Evolutionary conservation across 2,329 filamentous ascomycete species (phyloP), one percentile per base, ranked within the genome.

Genomic region (Alternaria incomplexa): DNA sequence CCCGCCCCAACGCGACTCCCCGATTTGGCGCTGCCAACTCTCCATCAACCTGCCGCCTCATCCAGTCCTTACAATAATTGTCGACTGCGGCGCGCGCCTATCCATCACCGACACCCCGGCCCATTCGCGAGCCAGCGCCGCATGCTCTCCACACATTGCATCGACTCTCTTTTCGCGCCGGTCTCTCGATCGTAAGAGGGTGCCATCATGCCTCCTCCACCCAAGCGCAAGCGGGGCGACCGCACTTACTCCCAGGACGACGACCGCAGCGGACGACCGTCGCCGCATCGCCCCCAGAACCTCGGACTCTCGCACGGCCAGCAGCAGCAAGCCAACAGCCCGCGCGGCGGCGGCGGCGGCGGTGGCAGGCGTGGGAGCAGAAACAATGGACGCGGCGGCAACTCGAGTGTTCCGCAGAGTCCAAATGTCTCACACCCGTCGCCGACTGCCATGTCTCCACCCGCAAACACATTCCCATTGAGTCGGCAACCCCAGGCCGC

Each of bases 151-250:
- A 60, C 65, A 62, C 61, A 68, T 56, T 63, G 51, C 50, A 62
- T 67, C 62, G 65, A 71, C 59, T 63, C 52, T 61, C 50, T 61
- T 65, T 65, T 69, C 67, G 58, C 65, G 58, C 68, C 63, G 69
- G 73, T 67, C 73, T 74, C 69, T 71, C 68, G 63, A 65, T 66
- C 63, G 51, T 71, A 67, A 71, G 69, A 73, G 68, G 45, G 61
- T 60, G 48, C 61, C 61, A 63, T 30, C 45, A 88, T 88, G 86
- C 81, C 85, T 77, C 85, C 83, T 67, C 78, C 78, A 67, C 80
- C 81, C 57, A 90, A 89, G 82, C 83, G 87, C 65, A 89, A 89
- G 82, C 82, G 84, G 62, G 77, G 80, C 32, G 84, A 85, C 51
- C 79, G 82, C 64, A 79, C 76, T 50, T 80, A 78, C 61, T 80